Conservation (phyloP, 164 flowering plant species). For the Vitis amurensis region DNA sequence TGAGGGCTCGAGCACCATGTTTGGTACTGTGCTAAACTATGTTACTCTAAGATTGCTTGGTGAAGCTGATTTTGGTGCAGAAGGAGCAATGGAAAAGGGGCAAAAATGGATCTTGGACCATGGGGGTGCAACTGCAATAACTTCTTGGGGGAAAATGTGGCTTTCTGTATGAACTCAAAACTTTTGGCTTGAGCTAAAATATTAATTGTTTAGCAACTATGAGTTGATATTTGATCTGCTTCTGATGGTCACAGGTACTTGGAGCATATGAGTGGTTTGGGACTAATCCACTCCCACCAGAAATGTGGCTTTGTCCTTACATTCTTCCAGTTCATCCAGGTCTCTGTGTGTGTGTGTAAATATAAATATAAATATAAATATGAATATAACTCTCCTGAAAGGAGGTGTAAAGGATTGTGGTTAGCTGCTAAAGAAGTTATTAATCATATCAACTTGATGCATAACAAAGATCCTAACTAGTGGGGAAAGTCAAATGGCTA, state of each 20-base stretch:
- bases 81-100: conserved; percentile 8
- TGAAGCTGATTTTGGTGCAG: neutral
- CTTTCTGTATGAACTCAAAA: conserved; percentile 8
- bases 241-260: conserved; percentile 7
- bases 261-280: conserved; percentile 11
- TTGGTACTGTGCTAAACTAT: no score
- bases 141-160: conserved; percentile 20
- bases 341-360: neutral
- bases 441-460: no score
- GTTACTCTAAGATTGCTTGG: no score
- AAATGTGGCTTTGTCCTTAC: conserved; percentile 8
- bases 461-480: no score
- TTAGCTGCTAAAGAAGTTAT: no score
- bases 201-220: neutral
- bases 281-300: conserved; percentile 9
- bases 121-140: conserved; percentile 15
- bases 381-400: no score
- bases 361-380: no score
- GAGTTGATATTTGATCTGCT: neutral
- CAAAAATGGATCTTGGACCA: conserved; percentile 15
- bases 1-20: no score
- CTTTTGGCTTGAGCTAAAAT: neutral
- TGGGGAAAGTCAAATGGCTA: no score
- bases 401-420: no score
- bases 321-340: conserved; percentile 12